phyloP scores from a whole-genome alignment of 352 stramenopile species.

The Phytophthora sp. region DNA sequence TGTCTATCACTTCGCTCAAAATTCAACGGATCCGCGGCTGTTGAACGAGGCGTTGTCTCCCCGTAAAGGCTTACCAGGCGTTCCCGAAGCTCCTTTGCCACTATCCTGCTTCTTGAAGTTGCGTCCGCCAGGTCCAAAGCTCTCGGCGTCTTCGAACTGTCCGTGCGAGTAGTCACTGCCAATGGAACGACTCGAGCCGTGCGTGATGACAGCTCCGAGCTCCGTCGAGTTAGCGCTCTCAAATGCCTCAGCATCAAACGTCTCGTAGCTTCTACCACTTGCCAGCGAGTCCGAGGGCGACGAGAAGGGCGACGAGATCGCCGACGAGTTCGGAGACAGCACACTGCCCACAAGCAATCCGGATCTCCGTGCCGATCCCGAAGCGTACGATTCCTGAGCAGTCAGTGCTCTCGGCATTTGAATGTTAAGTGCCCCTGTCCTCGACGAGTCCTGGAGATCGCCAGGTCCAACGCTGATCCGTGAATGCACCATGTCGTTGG shows the following conservation, averaged over 20 bases:
- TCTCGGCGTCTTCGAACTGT: slow-evolving; percentile 58
- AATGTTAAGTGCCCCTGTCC: not conserved
- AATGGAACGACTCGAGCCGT: slow-evolving; percentile 34
- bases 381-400: slow-evolving; percentile 32
- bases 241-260: slow-evolving; percentile 48
- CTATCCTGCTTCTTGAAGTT: slow-evolving; percentile 16
- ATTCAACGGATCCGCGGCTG: slow-evolving; percentile 62
- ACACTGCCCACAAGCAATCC: slow-evolving; percentile 44
- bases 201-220: slow-evolving; percentile 4
- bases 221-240: slow-evolving; percentile 41
- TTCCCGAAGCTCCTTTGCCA: slow-evolving; percentile 8
- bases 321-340: slow-evolving; percentile 43
- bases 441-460: slow-evolving; percentile 9
- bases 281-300: slow-evolving; percentile 16
- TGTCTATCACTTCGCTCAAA: slow-evolving; percentile 40
- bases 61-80: slow-evolving; percentile 2
- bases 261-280: slow-evolving; percentile 23
- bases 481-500: slow-evolving; percentile 52
- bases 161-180: slow-evolving; percentile 40
- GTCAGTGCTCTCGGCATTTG: slow-evolving; percentile 23
- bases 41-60: slow-evolving; percentile 25
- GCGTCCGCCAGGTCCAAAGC: not conserved
- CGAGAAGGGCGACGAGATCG: slow-evolving; percentile 25
- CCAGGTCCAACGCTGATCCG: slow-evolving; percentile 47
- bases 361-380: slow-evolving; percentile 27